These are phyloP conservation scores for Lenwebbia sp. DNA, from an alignment of 345 rosid species.

Conservation along the genomic window DNA sequence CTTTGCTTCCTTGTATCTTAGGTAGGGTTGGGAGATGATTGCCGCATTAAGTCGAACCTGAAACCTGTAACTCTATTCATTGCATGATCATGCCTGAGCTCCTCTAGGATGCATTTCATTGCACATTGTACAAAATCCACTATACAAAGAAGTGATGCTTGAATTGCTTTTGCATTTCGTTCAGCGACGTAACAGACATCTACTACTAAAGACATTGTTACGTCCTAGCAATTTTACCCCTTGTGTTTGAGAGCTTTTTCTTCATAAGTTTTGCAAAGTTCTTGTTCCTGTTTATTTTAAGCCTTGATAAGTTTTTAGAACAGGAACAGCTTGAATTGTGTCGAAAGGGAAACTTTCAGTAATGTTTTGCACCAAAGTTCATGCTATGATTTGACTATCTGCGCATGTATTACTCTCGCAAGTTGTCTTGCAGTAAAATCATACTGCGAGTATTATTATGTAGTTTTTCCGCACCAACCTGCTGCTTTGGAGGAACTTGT, in stretches of 20 bases:
- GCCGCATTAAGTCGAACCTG: constrained; percentile 1
- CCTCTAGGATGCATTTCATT: constrained; percentile 32
- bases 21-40: constrained; percentile 26
- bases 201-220: neutral
- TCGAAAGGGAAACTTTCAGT: neutral
- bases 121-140: constrained; percentile 40
- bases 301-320: neutral
- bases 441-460: neutral
- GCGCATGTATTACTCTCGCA: neutral
- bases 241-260: neutral
- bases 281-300: neutral
- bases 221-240: neutral
- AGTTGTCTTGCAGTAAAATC: neutral
- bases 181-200: neutral
- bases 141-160: constrained; percentile 12
- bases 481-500: neutral
- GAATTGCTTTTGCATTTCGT: neutral
- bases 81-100: constrained; percentile 18
- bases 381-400: neutral
- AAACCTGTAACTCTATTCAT: constrained; percentile 44
- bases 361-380: neutral
- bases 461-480: neutral
- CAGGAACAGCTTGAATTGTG: neutral
- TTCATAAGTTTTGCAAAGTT: neutral
- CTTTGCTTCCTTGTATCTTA: constrained; percentile 68